phyloP scores from a whole-genome alignment of 2,329 filamentous ascomycete genomes.

The Epichloe baconii region DNA sequence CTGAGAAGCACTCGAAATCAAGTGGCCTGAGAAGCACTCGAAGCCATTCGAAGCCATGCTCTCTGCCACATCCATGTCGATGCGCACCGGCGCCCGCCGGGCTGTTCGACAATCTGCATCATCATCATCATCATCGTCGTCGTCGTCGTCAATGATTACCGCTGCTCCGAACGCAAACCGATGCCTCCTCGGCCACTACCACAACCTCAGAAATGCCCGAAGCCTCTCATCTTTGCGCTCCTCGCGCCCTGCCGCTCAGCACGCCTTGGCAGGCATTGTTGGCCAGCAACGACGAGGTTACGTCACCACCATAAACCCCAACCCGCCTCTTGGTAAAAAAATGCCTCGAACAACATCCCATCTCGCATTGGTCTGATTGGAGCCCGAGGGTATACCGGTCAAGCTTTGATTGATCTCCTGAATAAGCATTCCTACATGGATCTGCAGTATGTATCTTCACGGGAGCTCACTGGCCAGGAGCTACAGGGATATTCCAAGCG shows the following conservation, averaged over 20 bases:
- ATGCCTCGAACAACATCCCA: constrained; percentile 66
- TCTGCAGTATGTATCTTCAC: constrained; percentile 80
- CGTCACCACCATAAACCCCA: constrained; percentile 1
- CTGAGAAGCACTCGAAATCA: constrained; percentile 2
- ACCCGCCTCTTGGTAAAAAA: constrained; percentile 75
- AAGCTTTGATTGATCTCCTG: constrained; percentile 69
- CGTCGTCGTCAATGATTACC: not conserved
- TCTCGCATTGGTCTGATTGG: constrained; percentile 79
- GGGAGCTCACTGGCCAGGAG: constrained; percentile 77
- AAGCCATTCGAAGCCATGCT: constrained; percentile 3
- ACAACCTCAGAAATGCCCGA: not conserved
- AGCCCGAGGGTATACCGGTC: constrained; percentile 54
- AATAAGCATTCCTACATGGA: constrained; percentile 85
- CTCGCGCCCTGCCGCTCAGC: not conserved
- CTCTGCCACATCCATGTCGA: not conserved
- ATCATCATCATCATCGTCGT: not conserved
- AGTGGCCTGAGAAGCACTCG: constrained; percentile 3
- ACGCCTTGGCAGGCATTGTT: too few species aligned
- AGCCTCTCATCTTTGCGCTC: not conserved
- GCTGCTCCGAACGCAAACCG: not conserved
- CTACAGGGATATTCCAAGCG: constrained; percentile 84
- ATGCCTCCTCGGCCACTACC: not conserved
- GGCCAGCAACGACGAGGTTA: not conserved
- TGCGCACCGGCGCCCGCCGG: constrained; percentile 1
- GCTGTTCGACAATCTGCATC: not conserved